Evolutionary conservation across 225 moss, liverwort and hornwort species (phyloP), one percentile per base, ranked within the genome.

Genomic region (Climacium dendroides): DNA sequence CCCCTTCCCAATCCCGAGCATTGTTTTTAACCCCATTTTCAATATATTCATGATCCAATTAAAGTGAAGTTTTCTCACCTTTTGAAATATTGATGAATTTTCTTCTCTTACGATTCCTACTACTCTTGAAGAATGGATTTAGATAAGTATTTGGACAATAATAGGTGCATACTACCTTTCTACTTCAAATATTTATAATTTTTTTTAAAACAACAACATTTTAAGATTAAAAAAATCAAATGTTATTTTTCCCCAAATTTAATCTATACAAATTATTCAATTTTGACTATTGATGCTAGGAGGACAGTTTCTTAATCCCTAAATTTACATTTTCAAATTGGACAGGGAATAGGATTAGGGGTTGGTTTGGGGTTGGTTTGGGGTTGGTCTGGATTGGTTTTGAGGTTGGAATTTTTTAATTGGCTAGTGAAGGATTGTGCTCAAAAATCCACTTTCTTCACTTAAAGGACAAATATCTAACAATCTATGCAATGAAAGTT

Each of bases 21-120:
- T 6, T 66, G 22, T 3, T 11, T 66, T n/a, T 66, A 11, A 0
- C 20, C 6, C 65, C n/a, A n/a, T n/a, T 66, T 10, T 22, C 7
- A 37, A 22, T 4, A 0, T 37, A 0, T 67, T 67, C 1, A 67
- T 6, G 13, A 37, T 37, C 2, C 13, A 67, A 37, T 37, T 37
- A 12, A 22, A 67, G 4, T 37, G 4, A 13, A 67, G 4, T n/a
- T 12, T 2, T n/a, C 4, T 67, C 23, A 37, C 3, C n/a, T 67
- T 67, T 66, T 66, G 37, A 66, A 2, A 22, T 22, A 20, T 66
- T 22, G 12, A 35, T 66, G 6, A 2, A 37, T 2, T 66, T 7
- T 12, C 22, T 12, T 37, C 7, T 1, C 0, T 37, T 22, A 1
- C n/a, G 0, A 66, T 22, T n/a, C 20, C 7, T n/a, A 37, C 0